Evolutionary conservation across 352 stramenopile genomes (phyloP), one percentile per base, ranked within the genome.

Genomic region (Phytopythium vexans): DNA sequence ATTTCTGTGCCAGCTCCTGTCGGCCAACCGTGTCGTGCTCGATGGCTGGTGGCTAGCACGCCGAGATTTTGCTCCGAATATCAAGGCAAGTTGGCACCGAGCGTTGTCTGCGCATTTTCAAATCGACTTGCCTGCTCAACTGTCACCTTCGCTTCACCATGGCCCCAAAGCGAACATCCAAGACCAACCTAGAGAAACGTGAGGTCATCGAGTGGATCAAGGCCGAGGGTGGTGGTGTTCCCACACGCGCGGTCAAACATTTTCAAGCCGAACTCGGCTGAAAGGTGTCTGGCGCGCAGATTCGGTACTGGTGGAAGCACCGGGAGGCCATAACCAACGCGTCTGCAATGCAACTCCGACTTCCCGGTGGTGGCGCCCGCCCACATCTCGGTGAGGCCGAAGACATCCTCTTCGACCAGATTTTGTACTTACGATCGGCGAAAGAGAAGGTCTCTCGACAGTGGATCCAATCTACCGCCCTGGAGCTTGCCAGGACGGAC

Each of bases 271-370:
- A 60, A 27, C 33, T 45, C 40, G 49, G 41, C 9, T 54, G 55
- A 33, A 60, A 56, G 31, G 50, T 68, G 0, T 60, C 42, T 2
- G 55, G 39, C 6, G 55, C 49, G 15, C 53, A 66, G 48, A 62
- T 66, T 36, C 47, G 41, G 39, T 62, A 58, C 46, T 66, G 47
- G 41, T 66, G 16, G 53, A 58, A 62, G 35, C 41, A 58, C 32
- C 48, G 21, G 36, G 41, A 43, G 6, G 27, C 46, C 6, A 61
- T 66, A 10, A n/a, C 39, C 6, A 59, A 51, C 11, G 56, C 37
- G 39, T 38, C 51, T 16, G 34, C 10, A 1, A 36, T 49, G 15
- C 44, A 60, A 32, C 33, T 52, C 47, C 35, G 47, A 37, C 15
- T 35, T 5, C 16, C 47, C 11, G 47, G 8, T 38, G 47, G 6